Conservation (phyloP, 1,284 basidiomycete genomes). For the Malassezia restricta region DNA sequence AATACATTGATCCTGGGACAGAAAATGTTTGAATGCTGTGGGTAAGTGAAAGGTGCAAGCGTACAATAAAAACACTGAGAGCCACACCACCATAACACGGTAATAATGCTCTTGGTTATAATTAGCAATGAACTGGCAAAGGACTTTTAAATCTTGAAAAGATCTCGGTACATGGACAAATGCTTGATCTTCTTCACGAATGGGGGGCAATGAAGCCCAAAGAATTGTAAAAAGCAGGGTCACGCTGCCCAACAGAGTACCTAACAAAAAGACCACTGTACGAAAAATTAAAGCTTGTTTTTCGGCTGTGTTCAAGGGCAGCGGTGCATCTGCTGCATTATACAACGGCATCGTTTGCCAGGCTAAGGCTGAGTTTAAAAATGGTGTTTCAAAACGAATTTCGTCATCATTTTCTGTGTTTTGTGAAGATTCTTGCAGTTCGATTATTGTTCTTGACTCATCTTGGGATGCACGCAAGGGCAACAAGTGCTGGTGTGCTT, state of each 20-base stretch:
- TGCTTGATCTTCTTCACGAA: constrained; percentile 25
- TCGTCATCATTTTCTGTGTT: constrained; percentile 2
- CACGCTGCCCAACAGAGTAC: constrained; percentile 28
- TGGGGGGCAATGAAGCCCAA: constrained; percentile 28
- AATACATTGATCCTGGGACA: constrained; percentile 93
- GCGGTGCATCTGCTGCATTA: background rate
- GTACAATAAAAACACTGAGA: constrained; percentile 76
- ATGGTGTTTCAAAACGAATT: constrained; percentile 12
- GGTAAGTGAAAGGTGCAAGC: background rate
- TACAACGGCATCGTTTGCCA: constrained; percentile 10
- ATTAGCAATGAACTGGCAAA: constrained; percentile 45
- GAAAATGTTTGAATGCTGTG: constrained; percentile 72
- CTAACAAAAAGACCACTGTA: constrained; percentile 11
- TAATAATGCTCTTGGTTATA: constrained; percentile 46
- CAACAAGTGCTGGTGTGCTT: background rate
- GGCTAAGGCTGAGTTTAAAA: constrained; percentile 2
- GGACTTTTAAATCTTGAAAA: constrained; percentile 46
- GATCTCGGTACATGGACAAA: constrained; percentile 44
- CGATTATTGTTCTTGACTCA: background rate
- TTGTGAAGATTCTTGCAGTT: background rate
- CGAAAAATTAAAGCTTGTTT: constrained; percentile 22
- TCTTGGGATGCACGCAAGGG: background rate
- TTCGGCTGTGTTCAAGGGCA: constrained; percentile 4
- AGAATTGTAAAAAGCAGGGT: constrained; percentile 23
- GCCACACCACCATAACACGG: constrained; percentile 46